These are phyloP conservation scores for Kluyveromyces dobzhanskii DNA, from an alignment of 805 yeast species.

Conservation along the genomic window DNA sequence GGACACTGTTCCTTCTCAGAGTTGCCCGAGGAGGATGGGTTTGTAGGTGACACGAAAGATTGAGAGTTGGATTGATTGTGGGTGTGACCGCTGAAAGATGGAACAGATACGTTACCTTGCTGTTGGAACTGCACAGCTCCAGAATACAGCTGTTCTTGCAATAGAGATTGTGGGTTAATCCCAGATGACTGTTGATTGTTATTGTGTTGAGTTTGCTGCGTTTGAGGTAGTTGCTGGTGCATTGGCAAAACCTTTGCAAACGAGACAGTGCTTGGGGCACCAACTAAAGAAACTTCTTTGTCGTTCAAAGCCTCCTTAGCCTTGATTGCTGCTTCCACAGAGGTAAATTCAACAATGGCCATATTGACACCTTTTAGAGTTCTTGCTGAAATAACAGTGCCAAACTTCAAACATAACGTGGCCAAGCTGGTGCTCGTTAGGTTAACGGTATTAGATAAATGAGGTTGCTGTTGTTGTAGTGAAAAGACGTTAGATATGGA, in stretches of 20 bases:
- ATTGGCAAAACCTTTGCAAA: constrained; percentile 64
- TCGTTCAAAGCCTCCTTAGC: constrained; percentile 76
- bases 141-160: constrained; percentile 27
- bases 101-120: constrained; percentile 27
- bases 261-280: constrained; percentile 65
- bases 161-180: constrained; percentile 19
- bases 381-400: constrained; percentile 51
- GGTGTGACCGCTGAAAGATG: constrained; percentile 7
- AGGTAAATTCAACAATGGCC: constrained; percentile 66
- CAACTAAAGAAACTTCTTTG: constrained; percentile 67
- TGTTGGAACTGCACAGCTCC: constrained; percentile 27
- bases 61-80: constrained; percentile 3
- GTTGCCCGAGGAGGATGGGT: constrained; percentile 7
- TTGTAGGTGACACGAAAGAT: constrained; percentile 2
- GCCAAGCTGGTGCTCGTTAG: constrained; percentile 40
- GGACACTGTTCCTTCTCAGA: constrained; percentile 30
- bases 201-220: constrained; percentile 6
- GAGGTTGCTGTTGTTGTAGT: constrained; percentile 43
- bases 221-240: constrained; percentile 22
- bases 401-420: constrained; percentile 55
- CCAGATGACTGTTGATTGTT: constrained; percentile 5
- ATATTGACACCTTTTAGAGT: constrained; percentile 42
- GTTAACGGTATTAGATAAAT: constrained; percentile 37
- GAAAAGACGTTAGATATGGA: constrained; percentile 61
- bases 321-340: constrained; percentile 66